phyloP scores from a whole-genome alignment of 2,329 filamentous ascomycete species.

The Alternaria arbusti region DNA sequence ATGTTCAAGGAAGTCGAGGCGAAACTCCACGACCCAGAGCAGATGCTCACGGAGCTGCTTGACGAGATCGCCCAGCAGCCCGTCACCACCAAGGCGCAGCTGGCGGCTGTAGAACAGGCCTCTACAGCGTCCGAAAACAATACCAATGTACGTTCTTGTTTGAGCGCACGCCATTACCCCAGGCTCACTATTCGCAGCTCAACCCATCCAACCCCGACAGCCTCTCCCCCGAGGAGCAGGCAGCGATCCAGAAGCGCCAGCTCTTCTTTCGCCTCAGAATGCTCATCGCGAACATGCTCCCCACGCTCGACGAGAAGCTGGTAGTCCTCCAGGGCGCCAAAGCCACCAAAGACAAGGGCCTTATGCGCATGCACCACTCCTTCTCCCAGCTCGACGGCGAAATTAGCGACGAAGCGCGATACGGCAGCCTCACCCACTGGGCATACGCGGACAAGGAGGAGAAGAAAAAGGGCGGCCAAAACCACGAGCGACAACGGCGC shows the following conservation, averaged over 20 bases:
- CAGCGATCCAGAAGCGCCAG: conserved; percentile 71
- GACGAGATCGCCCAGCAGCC: conserved; percentile 62
- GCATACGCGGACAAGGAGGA: conserved; percentile 83
- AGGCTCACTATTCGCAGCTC: conserved; percentile 34
- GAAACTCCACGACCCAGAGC: conserved; percentile 89
- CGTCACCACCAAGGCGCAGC: conserved; percentile 48
- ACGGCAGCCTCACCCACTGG: conserved; percentile 92
- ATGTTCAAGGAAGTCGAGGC: conserved; percentile 97
- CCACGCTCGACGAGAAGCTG: conserved; percentile 95
- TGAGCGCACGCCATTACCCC: conserved; percentile 21
- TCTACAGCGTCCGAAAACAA: conserved; percentile 48
- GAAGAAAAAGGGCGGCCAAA: conserved; percentile 63
- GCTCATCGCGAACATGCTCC: conserved; percentile 82
- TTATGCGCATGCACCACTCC: conserved; percentile 82
- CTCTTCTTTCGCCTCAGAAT: conserved; percentile 79
- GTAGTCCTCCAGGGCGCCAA: conserved; percentile 94
- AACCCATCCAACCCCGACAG: conserved; percentile 33
- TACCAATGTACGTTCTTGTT: conserved; percentile 48
- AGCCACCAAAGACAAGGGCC: conserved; percentile 83
- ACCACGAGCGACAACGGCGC: conserved; percentile 75
- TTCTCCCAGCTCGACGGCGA: conserved; percentile 87
- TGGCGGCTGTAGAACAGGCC: conserved; percentile 32
- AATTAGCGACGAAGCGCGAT: conserved; percentile 92
- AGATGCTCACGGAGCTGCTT: conserved; percentile 78
- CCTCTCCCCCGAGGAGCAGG: conserved; percentile 46